These are phyloP conservation scores for Candida michaelii DNA, from an alignment of 805 yeast species.

Conservation along the genomic window DNA sequence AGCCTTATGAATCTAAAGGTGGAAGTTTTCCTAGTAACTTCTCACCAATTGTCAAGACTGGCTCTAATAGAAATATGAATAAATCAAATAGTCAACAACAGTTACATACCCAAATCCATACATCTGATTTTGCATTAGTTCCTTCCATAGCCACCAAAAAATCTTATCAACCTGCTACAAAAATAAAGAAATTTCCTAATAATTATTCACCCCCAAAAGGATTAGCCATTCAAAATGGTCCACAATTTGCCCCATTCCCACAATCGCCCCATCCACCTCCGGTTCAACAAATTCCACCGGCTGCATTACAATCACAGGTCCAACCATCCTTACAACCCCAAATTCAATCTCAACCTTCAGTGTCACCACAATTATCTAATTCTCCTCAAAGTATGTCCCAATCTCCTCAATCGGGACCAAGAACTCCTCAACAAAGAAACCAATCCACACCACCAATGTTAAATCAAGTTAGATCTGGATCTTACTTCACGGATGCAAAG, in stretches of 20 bases:
- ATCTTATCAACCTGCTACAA: slow-evolving; percentile 34
- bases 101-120: slow-evolving; percentile 38
- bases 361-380: neutral
- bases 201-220: slow-evolving; percentile 14
- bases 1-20: slow-evolving; percentile 20
- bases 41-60: slow-evolving; percentile 31
- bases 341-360: too few relatives aligned
- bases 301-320: too few relatives aligned
- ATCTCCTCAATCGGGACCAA: neutral
- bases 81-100: slow-evolving; percentile 40
- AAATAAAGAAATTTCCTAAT: slow-evolving; percentile 25
- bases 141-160: slow-evolving; percentile 32
- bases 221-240: slow-evolving; percentile 6
- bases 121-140: slow-evolving; percentile 31
- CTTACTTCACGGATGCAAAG: slow-evolving; percentile 3
- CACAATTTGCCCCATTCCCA: slow-evolving; percentile 1
- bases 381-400: slow-evolving; percentile 1
- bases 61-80: slow-evolving; percentile 35
- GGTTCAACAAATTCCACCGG: neutral
- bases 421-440: slow-evolving; percentile 4
- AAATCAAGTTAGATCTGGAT: neutral
- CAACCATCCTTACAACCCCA: too few relatives aligned
- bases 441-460: slow-evolving; percentile 2
- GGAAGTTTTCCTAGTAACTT: slow-evolving; percentile 9
- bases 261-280: slow-evolving; percentile 1